phyloP scores from a whole-genome alignment of 202 grass and related monocot genomes.

The Digitaria exilis region DNA sequence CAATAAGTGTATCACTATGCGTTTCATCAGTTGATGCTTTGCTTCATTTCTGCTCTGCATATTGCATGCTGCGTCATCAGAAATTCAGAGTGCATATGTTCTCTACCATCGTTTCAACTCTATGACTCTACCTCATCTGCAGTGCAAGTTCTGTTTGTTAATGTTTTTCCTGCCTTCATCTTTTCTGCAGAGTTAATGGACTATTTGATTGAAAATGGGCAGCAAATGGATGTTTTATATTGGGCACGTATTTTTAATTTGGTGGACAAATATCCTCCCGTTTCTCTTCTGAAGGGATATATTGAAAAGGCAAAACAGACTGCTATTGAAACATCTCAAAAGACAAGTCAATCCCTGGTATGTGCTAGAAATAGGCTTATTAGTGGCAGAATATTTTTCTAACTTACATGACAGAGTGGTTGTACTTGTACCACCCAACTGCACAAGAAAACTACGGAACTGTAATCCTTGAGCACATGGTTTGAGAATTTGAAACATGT shows the following conservation, averaged over 20 bases:
- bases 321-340: conserved; percentile 41
- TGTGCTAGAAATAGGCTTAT: conserved; percentile 2
- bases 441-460: not conserved
- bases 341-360: conserved; percentile 40
- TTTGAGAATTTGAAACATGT: not conserved
- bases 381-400: not conserved
- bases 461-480: not conserved
- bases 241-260: conserved; percentile 45
- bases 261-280: conserved; percentile 38
- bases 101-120: not conserved
- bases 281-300: conserved; percentile 51
- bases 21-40: not conserved
- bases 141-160: conserved; percentile 29
- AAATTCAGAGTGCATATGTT: not conserved
- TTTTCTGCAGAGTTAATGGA: conserved; percentile 56
- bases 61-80: not conserved
- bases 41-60: not conserved
- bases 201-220: conserved; percentile 53
- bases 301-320: conserved; percentile 46
- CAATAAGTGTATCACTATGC: not conserved
- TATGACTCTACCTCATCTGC: not conserved
- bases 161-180: conserved; percentile 10
- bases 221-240: conserved; percentile 32
- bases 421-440: not conserved
- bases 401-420: not conserved